phyloP scores from a whole-genome alignment of 768 basidiomycete species.

The Myochromella boudieri region DNA sequence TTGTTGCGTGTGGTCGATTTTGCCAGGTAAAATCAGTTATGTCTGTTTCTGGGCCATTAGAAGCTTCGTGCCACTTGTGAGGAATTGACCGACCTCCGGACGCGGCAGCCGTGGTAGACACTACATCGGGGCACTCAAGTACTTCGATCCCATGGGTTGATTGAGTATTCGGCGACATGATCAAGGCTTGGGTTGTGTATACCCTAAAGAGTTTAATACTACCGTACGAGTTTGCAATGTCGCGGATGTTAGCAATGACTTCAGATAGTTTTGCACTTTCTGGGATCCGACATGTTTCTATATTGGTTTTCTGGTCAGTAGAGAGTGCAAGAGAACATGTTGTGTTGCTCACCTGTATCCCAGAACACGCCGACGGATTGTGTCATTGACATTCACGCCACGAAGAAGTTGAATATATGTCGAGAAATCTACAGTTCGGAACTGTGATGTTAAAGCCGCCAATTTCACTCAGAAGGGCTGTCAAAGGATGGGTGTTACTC shows the following conservation, averaged over 20 bases:
- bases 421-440: no score
- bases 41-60: slow-evolving; percentile 4
- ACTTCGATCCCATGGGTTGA: no score
- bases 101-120: no score
- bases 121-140: no score
- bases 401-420: no score
- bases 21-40: slow-evolving; percentile 12
- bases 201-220: slow-evolving; percentile 31
- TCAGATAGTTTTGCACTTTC: slow-evolving; percentile 25
- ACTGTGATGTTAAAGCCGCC: no score
- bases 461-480: no score
- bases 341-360: slow-evolving; percentile 25
- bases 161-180: background rate
- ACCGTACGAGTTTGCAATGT: slow-evolving; percentile 25
- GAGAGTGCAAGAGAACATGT: background rate
- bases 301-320: background rate
- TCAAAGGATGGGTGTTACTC: no score
- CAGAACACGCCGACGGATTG: slow-evolving; percentile 20
- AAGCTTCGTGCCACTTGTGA: no score
- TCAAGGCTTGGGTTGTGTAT: no score
- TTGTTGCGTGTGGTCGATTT: slow-evolving; percentile 7
- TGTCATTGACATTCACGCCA: background rate
- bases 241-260: slow-evolving; percentile 26
- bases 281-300: slow-evolving; percentile 32
- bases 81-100: slow-evolving; percentile 3